A percentile compares a stretch with the other conserved stretches of the same genome.
These are phyloP conservation scores for Penicillium aurantiogriseum DNA, from an alignment of 2,329 filamentous ascomycete species.

Conservation along the genomic window DNA sequence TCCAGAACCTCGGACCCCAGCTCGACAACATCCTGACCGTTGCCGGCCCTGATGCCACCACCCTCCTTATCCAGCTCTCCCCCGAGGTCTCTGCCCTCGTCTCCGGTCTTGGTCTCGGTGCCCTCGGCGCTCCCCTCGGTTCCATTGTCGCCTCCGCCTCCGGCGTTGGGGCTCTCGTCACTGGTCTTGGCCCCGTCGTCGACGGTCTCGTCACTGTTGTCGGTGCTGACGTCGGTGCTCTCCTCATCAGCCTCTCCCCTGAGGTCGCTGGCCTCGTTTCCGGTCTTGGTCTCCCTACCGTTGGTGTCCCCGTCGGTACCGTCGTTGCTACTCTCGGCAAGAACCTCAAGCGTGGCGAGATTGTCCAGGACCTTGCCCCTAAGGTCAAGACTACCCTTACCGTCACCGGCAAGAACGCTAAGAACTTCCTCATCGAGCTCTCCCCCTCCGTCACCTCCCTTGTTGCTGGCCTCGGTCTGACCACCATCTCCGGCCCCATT, in stretches of 20 bases:
- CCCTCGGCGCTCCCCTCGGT: conserved; percentile 27
- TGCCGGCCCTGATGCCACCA: conserved; percentile 26
- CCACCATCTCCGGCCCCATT: conserved; percentile 26
- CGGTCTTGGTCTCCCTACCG: conserved; percentile 29
- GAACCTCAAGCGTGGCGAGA: conserved; percentile 30
- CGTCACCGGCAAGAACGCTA: conserved; percentile 11
- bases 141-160: conserved; percentile 28
- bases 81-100: conserved; percentile 31
- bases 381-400: conserved; percentile 7
- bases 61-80: conserved; percentile 33
- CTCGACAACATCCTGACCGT: conserved; percentile 33
- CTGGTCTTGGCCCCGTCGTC: conserved; percentile 23
- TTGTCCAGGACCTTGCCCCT: conserved; percentile 15
- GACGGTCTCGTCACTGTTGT: conserved; percentile 34
- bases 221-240: conserved; percentile 29
- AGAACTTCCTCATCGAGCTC: conserved; percentile 15
- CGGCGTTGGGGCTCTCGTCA: conserved; percentile 27
- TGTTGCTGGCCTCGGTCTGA: conserved; percentile 30
- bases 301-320: conserved; percentile 30
- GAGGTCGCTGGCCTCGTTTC: conserved; percentile 28
- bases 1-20: conserved; percentile 33
- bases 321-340: conserved; percentile 28
- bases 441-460: conserved; percentile 28
- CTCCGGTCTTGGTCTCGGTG: conserved; percentile 30
- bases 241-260: conserved; percentile 33